Conservation (phyloP, 192 early-diverging fungal species). For the Geosiphon pyriformis region DNA sequence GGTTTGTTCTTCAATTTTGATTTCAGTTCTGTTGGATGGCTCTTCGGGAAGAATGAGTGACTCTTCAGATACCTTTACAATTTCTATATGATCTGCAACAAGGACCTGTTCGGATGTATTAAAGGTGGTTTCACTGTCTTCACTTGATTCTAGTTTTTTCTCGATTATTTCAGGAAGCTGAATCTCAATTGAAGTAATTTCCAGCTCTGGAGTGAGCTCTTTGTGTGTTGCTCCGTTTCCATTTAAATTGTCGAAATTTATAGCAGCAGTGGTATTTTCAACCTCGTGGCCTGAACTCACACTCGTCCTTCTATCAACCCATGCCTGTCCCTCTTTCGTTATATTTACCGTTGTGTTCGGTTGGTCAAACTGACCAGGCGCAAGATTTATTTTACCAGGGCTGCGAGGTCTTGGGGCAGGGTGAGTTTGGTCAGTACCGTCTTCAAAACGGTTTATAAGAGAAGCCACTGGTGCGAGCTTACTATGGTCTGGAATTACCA, state of each 20-base stretch:
- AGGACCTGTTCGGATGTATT: background rate
- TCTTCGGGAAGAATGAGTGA: background rate
- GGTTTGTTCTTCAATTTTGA: background rate
- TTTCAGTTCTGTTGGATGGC: background rate
- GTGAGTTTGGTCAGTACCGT: background rate
- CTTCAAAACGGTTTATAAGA: slow-evolving; percentile 13
- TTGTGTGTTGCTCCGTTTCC: background rate
- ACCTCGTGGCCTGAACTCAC: no score
- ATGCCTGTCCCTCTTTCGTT: no score
- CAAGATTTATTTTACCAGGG: background rate
- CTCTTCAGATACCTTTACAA: background rate
- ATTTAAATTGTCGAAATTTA: background rate
- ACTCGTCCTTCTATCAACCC: no score
- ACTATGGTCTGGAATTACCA: slow-evolving; percentile 20
- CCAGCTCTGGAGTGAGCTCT: no score
- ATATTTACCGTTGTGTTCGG: background rate
- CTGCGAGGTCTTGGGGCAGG: slow-evolving; percentile 8
- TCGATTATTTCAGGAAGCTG: no score
- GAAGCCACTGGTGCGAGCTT: background rate
- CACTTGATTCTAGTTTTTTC: no score
- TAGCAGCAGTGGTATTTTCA: background rate
- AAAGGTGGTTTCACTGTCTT: no score
- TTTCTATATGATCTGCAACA: background rate
- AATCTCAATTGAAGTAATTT: no score
- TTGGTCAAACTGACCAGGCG: background rate